These are phyloP conservation scores for Copromyces sp. DNA, from an alignment of 495 filamentous ascomycete species.

Conservation along the genomic window DNA sequence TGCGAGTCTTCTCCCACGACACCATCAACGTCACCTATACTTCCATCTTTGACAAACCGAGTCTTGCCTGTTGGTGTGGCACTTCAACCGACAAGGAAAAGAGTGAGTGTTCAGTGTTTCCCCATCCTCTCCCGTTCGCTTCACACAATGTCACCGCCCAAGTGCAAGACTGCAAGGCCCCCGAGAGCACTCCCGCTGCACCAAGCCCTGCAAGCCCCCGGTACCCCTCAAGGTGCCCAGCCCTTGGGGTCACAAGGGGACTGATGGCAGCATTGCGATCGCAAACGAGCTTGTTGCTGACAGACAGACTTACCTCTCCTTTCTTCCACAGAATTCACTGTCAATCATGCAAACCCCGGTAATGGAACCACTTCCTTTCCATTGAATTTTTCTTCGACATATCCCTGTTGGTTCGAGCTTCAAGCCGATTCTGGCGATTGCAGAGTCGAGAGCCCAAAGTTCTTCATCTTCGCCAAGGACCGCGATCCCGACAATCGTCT, in stretches of 20 bases:
- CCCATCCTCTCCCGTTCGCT: background rate
- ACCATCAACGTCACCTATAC: slow-evolving; percentile 19
- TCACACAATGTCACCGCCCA: background rate
- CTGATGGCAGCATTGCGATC: background rate
- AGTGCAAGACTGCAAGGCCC: background rate
- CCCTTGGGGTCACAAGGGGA: background rate
- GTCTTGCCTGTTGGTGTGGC: slow-evolving; percentile 19
- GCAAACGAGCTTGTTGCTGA: slow-evolving; percentile 4
- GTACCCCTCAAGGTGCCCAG: background rate
- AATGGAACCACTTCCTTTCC: slow-evolving; percentile 12
- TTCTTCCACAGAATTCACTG: slow-evolving; percentile 12
- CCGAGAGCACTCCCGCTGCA: too few relatives aligned
- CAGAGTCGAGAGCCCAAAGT: slow-evolving; percentile 8
- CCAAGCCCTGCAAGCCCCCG: background rate
- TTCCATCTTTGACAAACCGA: slow-evolving; percentile 14
- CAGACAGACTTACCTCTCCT: slow-evolving; percentile 6
- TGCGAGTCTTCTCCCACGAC: slow-evolving; percentile 10
- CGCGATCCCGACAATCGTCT: slow-evolving; percentile 3
- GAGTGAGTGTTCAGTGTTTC: background rate
- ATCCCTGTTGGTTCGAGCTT: slow-evolving; percentile 23
- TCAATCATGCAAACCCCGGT: slow-evolving; percentile 11
- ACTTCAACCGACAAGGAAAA: background rate
- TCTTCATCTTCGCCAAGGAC: slow-evolving; percentile 4
- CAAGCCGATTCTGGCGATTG: slow-evolving; percentile 9
- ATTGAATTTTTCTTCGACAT: slow-evolving; percentile 17